Percentiles rank a stretch among this genome's conserved stretches.
Evolutionary conservation across 2,329 filamentous ascomycete genomes (phyloP).

Genomic region (Alternaria arborescens): DNA sequence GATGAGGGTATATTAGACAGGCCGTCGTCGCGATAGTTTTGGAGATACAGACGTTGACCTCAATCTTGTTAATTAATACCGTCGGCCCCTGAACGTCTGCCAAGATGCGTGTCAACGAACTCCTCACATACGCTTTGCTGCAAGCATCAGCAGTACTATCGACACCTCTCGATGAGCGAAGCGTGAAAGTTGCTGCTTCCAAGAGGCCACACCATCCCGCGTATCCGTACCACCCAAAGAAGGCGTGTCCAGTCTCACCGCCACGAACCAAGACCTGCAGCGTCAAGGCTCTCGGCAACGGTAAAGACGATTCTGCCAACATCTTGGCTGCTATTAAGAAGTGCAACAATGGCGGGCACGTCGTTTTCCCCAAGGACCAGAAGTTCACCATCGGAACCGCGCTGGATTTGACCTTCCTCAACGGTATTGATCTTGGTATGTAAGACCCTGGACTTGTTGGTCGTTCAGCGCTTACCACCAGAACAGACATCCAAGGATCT

Average conservation of each 20-base stretch:
- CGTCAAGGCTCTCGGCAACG: constrained; percentile 50
- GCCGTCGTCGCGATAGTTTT: not conserved
- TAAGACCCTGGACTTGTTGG: not conserved
- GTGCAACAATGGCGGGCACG: constrained; percentile 70
- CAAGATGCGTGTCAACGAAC: constrained; percentile 39
- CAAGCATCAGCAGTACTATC: constrained; percentile 36
- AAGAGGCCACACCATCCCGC: constrained; percentile 47
- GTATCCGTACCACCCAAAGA: constrained; percentile 48
- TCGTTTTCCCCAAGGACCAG: constrained; percentile 64
- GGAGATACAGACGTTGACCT: constrained; percentile 5
- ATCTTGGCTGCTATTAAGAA: constrained; percentile 64
- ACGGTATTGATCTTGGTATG: constrained; percentile 68
- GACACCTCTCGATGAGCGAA: constrained; percentile 26
- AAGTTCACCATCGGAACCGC: constrained; percentile 71
- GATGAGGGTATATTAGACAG: constrained; percentile 29
- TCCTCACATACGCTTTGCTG: constrained; percentile 34
- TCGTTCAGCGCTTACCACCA: constrained; percentile 4
- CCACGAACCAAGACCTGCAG: constrained; percentile 50
- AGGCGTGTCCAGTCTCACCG: constrained; percentile 46
- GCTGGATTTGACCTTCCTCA: constrained; percentile 70
- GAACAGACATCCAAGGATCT: constrained; percentile 64
- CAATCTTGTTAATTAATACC: not conserved
- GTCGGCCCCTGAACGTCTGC: not conserved
- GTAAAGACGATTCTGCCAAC: constrained; percentile 60
- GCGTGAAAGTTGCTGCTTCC: constrained; percentile 21